These are phyloP conservation scores for Arachnomyces sp. DNA, from an alignment of 2,329 filamentous ascomycete species.

Conservation along the genomic window DNA sequence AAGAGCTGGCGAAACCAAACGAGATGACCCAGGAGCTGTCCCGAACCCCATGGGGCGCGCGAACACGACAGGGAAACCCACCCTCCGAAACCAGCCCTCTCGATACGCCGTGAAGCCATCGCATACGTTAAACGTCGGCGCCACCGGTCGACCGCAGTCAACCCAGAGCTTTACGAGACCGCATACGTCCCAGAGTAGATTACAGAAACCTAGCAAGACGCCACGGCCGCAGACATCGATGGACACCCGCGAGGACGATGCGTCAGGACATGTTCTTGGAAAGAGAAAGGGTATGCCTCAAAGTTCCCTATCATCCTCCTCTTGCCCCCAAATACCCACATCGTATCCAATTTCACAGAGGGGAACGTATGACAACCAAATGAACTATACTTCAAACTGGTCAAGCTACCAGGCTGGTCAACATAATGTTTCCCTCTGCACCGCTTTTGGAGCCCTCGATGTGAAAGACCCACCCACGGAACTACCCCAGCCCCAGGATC, in stretches of 20 bases:
- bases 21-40: slow-evolving; percentile 27
- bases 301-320: slow-evolving; percentile 25
- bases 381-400: slow-evolving; percentile 18
- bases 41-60: slow-evolving; percentile 21
- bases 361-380: slow-evolving; percentile 19
- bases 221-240: slow-evolving; percentile 37
- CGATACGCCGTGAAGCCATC: slow-evolving; percentile 39
- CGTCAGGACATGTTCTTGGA: slow-evolving; percentile 27
- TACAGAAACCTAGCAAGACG: slow-evolving; percentile 39
- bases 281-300: slow-evolving; percentile 47
- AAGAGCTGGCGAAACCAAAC: slow-evolving; percentile 45
- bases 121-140: slow-evolving; percentile 52
- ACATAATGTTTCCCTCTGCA: slow-evolving; percentile 31
- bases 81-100: slow-evolving; percentile 33
- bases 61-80: slow-evolving; percentile 24
- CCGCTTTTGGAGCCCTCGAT: slow-evolving; percentile 27
- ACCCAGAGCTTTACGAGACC: slow-evolving; percentile 37
- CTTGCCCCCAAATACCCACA: slow-evolving; percentile 12
- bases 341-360: slow-evolving; percentile 9
- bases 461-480: slow-evolving; percentile 6
- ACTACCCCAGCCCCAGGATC: slow-evolving; percentile 9
- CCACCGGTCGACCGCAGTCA: slow-evolving; percentile 41
- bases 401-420: slow-evolving; percentile 21
- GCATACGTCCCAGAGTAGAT: slow-evolving; percentile 45
- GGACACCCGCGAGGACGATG: slow-evolving; percentile 33